phyloP scores from a whole-genome alignment of 495 filamentous ascomycete genomes.

The Aspergillus taichungensis region DNA sequence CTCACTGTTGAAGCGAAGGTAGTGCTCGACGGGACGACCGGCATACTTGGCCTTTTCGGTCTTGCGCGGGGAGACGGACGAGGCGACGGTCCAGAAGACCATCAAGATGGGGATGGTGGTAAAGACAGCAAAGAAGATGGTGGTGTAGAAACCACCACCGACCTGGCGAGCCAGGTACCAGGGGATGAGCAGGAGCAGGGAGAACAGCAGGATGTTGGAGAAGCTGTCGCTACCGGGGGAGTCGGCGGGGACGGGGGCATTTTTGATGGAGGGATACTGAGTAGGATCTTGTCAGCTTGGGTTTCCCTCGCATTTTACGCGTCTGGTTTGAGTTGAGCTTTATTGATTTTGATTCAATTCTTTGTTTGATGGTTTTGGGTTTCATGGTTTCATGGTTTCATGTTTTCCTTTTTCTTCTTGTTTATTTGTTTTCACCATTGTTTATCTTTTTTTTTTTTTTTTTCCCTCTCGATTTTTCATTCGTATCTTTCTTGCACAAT shows the following conservation, averaged over 20 bases:
- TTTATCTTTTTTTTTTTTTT: too few species aligned
- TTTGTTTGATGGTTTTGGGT: too few species aligned
- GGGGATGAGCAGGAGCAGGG: constrained; percentile 40
- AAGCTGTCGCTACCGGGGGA: constrained; percentile 47
- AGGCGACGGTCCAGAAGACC: constrained; percentile 50
- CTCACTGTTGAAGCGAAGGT: constrained; percentile 53
- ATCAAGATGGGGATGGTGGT: constrained; percentile 48
- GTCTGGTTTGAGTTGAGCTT: too few species aligned
- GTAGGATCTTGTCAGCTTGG: not conserved
- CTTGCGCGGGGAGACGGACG: constrained; percentile 48
- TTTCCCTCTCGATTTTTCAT: too few species aligned
- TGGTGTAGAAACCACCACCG: constrained; percentile 46
- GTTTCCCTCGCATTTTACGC: not conserved
- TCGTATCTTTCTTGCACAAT: too few species aligned
- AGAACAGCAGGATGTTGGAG: constrained; percentile 45
- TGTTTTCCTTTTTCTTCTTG: too few species aligned
- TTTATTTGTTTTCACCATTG: too few species aligned
- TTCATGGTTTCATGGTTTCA: too few species aligned
- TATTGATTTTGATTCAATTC: too few species aligned
- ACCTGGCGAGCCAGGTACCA: constrained; percentile 46
- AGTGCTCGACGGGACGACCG: constrained; percentile 53
- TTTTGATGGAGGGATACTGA: constrained; percentile 55
- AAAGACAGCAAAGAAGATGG: constrained; percentile 47
- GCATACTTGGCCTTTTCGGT: constrained; percentile 55
- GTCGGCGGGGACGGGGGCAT: constrained; percentile 54